Percentiles rank a stretch among this genome's conserved stretches.
Evolutionary conservation across 2,329 filamentous ascomycete genomes (phyloP).

Genomic region (Teratosphaeriaceae sp.): DNA sequence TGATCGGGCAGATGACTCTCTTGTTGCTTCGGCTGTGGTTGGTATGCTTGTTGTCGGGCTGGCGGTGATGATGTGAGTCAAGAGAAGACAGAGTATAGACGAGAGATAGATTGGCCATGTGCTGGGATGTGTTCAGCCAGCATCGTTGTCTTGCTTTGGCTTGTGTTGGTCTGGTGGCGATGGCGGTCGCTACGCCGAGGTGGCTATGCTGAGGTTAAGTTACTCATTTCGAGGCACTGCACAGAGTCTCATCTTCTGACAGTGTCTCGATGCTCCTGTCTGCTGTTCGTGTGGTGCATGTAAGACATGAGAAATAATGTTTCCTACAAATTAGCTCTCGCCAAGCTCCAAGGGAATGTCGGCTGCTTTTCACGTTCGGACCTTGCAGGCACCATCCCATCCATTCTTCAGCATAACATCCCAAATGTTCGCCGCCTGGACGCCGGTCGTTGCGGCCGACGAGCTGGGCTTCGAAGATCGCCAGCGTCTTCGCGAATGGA

Average conservation of each 20-base stretch:
- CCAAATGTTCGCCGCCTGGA: background rate
- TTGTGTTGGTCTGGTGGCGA: no score
- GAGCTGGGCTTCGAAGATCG: conserved; percentile 5
- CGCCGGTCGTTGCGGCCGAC: background rate
- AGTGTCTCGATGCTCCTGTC: background rate
- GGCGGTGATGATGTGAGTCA: background rate
- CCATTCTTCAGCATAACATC: background rate
- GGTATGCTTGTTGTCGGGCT: conserved; percentile 2
- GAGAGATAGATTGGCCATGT: background rate
- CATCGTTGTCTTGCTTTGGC: no score
- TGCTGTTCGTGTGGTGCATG: no score
- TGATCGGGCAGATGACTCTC: background rate
- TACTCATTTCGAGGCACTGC: no score
- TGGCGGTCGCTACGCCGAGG: no score
- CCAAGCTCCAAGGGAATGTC: no score
- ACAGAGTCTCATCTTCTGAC: background rate
- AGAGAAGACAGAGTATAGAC: background rate
- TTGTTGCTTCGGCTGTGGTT: conserved; percentile 2
- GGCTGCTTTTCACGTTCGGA: no score
- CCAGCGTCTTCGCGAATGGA: conserved; percentile 22
- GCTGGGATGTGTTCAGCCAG: background rate
- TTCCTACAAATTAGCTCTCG: background rate
- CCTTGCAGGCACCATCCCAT: no score
- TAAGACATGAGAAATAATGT: no score
- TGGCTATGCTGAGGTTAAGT: no score